Percentiles rank a stretch among this genome's conserved stretches.
Conservation (phyloP, 2,329 filamentous ascomycete species). For the Claviceps paspali region DNA sequence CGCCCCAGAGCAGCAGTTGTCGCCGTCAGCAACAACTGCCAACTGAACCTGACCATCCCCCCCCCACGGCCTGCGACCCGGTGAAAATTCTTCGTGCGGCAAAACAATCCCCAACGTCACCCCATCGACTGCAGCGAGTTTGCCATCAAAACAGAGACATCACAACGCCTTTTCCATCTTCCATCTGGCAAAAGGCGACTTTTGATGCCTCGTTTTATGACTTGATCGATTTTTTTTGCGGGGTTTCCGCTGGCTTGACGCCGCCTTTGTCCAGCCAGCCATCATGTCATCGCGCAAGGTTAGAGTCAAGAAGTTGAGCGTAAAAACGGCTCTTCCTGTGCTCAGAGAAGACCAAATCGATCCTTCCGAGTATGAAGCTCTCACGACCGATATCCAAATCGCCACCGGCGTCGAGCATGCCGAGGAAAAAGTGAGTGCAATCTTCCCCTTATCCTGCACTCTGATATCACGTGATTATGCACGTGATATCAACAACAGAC, state of each 20-base stretch:
- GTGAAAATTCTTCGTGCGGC: conserved; percentile 40
- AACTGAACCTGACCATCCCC: conserved; percentile 1
- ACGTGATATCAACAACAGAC: conserved; percentile 24
- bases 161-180: conserved; percentile 37
- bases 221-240: conserved; percentile 48
- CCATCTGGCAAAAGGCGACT: conserved; percentile 30
- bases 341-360: conserved; percentile 87
- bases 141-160: conserved; percentile 38
- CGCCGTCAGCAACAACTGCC: conserved; percentile 7
- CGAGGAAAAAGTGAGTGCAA: conserved; percentile 80
- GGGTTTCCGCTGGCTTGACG: conserved; percentile 37
- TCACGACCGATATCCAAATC: conserved; percentile 70
- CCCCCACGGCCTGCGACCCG: conserved; percentile 17
- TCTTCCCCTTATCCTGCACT: conserved; percentile 13
- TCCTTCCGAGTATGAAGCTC: conserved; percentile 68
- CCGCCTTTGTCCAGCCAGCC: conserved; percentile 22
- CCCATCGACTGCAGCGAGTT: conserved; percentile 32
- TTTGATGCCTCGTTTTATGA: conserved; percentile 44
- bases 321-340: conserved; percentile 76
- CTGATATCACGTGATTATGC: conserved; percentile 33
- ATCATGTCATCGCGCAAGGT: conserved; percentile 54
- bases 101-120: conserved; percentile 40
- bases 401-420: conserved; percentile 94
- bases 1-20: not conserved
- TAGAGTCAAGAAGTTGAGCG: conserved; percentile 79